Conservation (phyloP, 257 asterid genomes). For the Knoxia roxburghii region DNA sequence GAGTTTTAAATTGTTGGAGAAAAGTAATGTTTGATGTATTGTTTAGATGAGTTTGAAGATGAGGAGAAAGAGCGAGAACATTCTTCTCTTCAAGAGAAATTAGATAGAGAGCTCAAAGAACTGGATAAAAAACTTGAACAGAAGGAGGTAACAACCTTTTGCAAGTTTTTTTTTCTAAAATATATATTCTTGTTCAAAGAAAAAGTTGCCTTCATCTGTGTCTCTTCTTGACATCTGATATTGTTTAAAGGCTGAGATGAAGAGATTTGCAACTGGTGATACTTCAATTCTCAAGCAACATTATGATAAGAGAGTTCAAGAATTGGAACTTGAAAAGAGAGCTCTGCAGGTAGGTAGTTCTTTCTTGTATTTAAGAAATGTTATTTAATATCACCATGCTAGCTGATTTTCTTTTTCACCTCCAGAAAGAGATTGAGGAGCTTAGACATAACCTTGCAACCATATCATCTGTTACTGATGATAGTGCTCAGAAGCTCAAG, state of each 20-base stretch:
- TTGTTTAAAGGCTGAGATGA: slow-evolving; percentile 79
- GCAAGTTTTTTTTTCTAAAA: background rate
- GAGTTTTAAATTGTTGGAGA: background rate
- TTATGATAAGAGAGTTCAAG: slow-evolving; percentile 90
- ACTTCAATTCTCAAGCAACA: slow-evolving; percentile 85
- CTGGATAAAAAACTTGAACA: slow-evolving; percentile 81
- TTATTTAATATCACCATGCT: slow-evolving; percentile 1
- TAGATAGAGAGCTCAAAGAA: slow-evolving; percentile 86
- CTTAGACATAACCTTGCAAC: slow-evolving; percentile 60
- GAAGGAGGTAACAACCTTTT: slow-evolving; percentile 66
- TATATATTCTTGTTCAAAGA: background rate
- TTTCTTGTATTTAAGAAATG: slow-evolving; percentile 6
- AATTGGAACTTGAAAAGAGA: slow-evolving; percentile 74
- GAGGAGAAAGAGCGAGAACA: slow-evolving; percentile 84
- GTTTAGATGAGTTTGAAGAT: slow-evolving; percentile 62
- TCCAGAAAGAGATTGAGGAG: slow-evolving; percentile 87
- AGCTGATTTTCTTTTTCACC: slow-evolving; percentile 19
- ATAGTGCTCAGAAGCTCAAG: slow-evolving; percentile 88
- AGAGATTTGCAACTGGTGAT: slow-evolving; percentile 49
- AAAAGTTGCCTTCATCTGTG: background rate
- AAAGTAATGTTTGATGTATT: slow-evolving; percentile 13
- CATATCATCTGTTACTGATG: slow-evolving; percentile 74
- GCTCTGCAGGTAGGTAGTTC: slow-evolving; percentile 61
- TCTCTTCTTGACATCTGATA: background rate
- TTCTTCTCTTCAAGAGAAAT: slow-evolving; percentile 80